Evolutionary conservation across 768 basidiomycete species (phyloP).

Genomic region (Zangia roseola): DNA sequence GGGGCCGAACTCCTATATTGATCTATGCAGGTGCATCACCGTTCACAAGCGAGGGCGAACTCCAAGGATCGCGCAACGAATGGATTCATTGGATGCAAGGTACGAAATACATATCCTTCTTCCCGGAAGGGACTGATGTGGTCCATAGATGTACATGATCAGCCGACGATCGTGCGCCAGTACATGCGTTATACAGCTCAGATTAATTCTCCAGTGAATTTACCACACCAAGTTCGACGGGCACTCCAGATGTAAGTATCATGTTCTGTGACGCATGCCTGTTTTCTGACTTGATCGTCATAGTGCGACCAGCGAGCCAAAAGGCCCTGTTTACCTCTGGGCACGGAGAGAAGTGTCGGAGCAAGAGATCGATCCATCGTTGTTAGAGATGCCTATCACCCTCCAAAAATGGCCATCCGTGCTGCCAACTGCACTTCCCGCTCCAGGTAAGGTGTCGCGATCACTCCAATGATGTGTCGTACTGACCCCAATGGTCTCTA

Average conservation of each 20-base stretch:
- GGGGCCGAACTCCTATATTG: conserved; percentile 57
- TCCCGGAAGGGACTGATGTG: not conserved
- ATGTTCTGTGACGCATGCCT: not conserved
- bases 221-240: conserved; percentile 51
- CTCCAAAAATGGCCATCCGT: conserved; percentile 52
- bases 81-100: conserved; percentile 77
- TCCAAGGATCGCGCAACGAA: conserved; percentile 65
- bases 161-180: conserved; percentile 66
- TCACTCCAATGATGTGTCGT: not conserved
- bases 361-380: conserved; percentile 48
- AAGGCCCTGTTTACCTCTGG: conserved; percentile 75
- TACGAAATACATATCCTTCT: conserved; percentile 13
- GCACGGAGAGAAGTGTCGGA: conserved; percentile 71
- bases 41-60: conserved; percentile 53
- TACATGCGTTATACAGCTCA: conserved; percentile 71
- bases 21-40: conserved; percentile 75
- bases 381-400: conserved; percentile 31
- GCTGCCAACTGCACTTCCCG: conserved; percentile 48
- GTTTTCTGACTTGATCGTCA: not conserved
- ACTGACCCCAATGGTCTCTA: not conserved
- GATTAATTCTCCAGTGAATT: conserved; percentile 52
- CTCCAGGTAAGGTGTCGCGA: conserved; percentile 28
- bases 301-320: conserved; percentile 68
- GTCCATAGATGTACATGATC: conserved; percentile 62
- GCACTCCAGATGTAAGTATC: conserved; percentile 59